Evolutionary conservation across 176 grass and related monocot genomes (phyloP).

Genomic region (Cocos nucifera): DNA sequence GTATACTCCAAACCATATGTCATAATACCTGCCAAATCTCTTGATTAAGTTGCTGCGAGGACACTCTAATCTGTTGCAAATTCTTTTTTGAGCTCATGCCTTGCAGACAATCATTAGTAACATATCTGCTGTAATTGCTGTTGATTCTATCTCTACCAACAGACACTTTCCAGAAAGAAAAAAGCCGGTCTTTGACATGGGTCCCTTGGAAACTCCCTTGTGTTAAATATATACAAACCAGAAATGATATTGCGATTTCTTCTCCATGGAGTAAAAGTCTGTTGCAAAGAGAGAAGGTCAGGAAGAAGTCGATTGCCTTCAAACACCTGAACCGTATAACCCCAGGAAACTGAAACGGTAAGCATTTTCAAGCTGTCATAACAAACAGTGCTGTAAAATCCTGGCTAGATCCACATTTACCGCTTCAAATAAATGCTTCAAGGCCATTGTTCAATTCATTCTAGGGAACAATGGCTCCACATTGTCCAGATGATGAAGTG

Average conservation of each 20-base stretch:
- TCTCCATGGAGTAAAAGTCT: constrained; percentile 73
- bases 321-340: constrained; percentile 64
- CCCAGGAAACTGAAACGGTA: constrained; percentile 72
- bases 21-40: constrained; percentile 54
- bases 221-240: constrained; percentile 62
- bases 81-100: constrained; percentile 30
- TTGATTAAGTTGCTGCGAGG: constrained; percentile 27
- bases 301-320: constrained; percentile 59
- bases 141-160: constrained; percentile 29
- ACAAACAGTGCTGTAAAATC: constrained; percentile 89
- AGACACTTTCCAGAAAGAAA: constrained; percentile 61
- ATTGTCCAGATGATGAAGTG: constrained; percentile 75
- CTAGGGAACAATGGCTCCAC: constrained; percentile 68
- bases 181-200: constrained; percentile 53
- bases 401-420: constrained; percentile 50
- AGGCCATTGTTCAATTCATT: constrained; percentile 40
- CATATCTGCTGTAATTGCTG: constrained; percentile 53
- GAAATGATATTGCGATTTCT: constrained; percentile 35
- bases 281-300: constrained; percentile 63
- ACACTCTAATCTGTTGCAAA: constrained; percentile 41
- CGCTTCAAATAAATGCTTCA: constrained; percentile 48
- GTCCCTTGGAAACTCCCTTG: constrained; percentile 43
- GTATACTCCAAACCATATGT: background rate
- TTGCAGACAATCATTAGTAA: constrained; percentile 32
- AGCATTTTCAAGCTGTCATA: constrained; percentile 41